phyloP scores from a whole-genome alignment of 768 basidiomycete species.

The Lactarius sp. region DNA sequence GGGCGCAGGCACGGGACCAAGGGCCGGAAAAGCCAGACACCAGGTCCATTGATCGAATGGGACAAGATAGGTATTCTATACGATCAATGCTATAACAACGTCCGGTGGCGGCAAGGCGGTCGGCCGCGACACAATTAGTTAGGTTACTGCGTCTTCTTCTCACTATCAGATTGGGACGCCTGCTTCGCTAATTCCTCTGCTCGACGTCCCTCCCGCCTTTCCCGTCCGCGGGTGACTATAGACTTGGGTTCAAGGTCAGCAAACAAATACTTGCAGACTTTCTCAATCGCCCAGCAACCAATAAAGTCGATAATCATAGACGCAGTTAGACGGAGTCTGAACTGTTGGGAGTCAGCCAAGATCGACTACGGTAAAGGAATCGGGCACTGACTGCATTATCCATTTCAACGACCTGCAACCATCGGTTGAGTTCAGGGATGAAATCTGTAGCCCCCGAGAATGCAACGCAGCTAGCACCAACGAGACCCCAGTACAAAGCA shows the following conservation, averaged over 20 bases:
- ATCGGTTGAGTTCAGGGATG: conserved; percentile 89
- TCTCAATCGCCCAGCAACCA: conserved; percentile 84
- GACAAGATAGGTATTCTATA: conserved; percentile 23
- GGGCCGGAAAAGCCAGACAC: conserved; percentile 6
- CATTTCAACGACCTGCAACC: conserved; percentile 98
- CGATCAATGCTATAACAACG: conserved; percentile 20
- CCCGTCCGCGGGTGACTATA: conserved; percentile 80
- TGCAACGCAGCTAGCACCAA: conserved; percentile 86
- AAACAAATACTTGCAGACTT: conserved; percentile 77
- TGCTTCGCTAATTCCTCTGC: conserved; percentile 35
- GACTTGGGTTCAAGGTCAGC: conserved; percentile 82
- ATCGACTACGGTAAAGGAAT: neutral
- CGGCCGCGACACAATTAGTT: conserved; percentile 11
- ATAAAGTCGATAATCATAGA: conserved; percentile 86
- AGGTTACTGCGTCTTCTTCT: conserved; percentile 37
- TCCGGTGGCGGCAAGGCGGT: conserved; percentile 6
- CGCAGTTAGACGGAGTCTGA: conserved; percentile 71
- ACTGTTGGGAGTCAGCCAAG: conserved; percentile 45
- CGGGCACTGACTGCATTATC: conserved; percentile 50
- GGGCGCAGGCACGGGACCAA: neutral
- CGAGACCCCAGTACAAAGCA: conserved; percentile 87
- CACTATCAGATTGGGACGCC: conserved; percentile 23
- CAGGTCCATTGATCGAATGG: conserved; percentile 19
- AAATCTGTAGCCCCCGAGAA: conserved; percentile 93
- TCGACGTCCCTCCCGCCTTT: conserved; percentile 64